Percentiles rank a stretch among this genome's conserved stretches.
Conservation (phyloP, 768 basidiomycete genomes). For the Mycena galopus region DNA sequence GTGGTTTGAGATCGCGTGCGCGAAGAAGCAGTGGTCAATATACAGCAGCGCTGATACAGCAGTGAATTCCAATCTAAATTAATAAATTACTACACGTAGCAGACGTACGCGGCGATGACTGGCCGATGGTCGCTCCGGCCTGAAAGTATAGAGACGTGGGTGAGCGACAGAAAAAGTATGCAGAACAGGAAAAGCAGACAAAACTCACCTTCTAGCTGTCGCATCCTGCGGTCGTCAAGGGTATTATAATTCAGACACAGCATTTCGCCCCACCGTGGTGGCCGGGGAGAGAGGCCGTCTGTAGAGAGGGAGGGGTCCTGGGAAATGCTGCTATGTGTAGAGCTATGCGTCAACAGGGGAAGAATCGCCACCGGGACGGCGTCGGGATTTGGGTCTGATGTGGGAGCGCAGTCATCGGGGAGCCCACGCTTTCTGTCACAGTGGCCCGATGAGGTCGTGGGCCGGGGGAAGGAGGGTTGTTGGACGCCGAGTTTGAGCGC, state of each 20-base stretch:
- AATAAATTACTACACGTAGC: too few relatives aligned
- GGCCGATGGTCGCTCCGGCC: constrained; percentile 87
- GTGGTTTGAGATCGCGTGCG: constrained; percentile 75
- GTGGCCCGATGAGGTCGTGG: constrained; percentile 25
- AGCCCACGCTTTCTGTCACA: constrained; percentile 30
- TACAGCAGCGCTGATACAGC: too few relatives aligned
- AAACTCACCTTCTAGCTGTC: constrained; percentile 63
- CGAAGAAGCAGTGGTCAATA: too few relatives aligned
- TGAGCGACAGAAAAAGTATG: too few relatives aligned
- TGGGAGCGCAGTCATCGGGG: too few relatives aligned
- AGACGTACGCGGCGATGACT: too few relatives aligned
- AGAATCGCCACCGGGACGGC: constrained; percentile 57
- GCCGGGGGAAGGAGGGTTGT: constrained; percentile 8
- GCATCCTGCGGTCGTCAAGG: constrained; percentile 79
- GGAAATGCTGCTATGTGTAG: too few relatives aligned
- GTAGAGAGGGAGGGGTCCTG: constrained; percentile 37
- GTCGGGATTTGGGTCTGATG: constrained; percentile 28
- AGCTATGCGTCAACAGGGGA: constrained; percentile 52
- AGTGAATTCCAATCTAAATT: too few relatives aligned
- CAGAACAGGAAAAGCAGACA: background rate
- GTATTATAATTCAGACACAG: too few relatives aligned
- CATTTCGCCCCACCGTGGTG: constrained; percentile 74
- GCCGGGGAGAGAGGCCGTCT: constrained; percentile 36
- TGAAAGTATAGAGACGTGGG: constrained; percentile 4
- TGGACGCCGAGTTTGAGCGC: constrained; percentile 23